Conservation (phyloP, 1,284 basidiomycete species). For the Fistulinella staudtii region DNA sequence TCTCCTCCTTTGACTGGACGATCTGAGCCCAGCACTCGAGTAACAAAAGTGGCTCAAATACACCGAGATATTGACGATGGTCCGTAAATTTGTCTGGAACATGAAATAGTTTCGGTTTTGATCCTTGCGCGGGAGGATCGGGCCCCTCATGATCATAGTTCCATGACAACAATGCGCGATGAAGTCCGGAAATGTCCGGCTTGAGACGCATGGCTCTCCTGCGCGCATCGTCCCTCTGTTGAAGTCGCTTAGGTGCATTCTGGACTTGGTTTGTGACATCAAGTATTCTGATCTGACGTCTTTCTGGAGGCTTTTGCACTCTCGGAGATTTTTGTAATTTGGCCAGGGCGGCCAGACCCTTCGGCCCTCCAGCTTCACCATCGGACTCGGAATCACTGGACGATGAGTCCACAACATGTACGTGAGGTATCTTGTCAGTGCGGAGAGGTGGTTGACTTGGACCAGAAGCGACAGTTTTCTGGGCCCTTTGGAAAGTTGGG, state of each 20-base stretch:
- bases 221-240: slow-evolving; percentile 59
- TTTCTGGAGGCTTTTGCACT: slow-evolving; percentile 52
- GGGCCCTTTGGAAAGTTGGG: slow-evolving; percentile 36
- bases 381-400: slow-evolving; percentile 51
- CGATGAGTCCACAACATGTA: slow-evolving; percentile 30
- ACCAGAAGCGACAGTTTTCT: slow-evolving; percentile 13
- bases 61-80: slow-evolving; percentile 65
- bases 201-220: slow-evolving; percentile 68
- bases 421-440: slow-evolving; percentile 27
- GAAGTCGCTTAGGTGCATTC: slow-evolving; percentile 45
- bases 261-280: slow-evolving; percentile 47
- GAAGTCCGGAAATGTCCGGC: slow-evolving; percentile 79
- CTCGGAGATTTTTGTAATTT: slow-evolving; percentile 60
- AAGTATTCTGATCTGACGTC: slow-evolving; percentile 69
- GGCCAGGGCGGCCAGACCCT: slow-evolving; percentile 58
- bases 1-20: slow-evolving; percentile 68
- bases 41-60: slow-evolving; percentile 86
- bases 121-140: slow-evolving; percentile 49
- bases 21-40: slow-evolving; percentile 94
- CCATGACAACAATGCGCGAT: slow-evolving; percentile 85
- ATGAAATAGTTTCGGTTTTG: slow-evolving; percentile 33
- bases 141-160: slow-evolving; percentile 70
- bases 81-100: slow-evolving; percentile 69
- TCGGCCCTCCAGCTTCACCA: slow-evolving; percentile 44
- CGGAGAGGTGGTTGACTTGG: slow-evolving; percentile 12